A percentile compares a stretch with the other conserved stretches of the same genome.
phyloP scores from a whole-genome alignment of 441 rosid species.

The Populus hybrid region DNA sequence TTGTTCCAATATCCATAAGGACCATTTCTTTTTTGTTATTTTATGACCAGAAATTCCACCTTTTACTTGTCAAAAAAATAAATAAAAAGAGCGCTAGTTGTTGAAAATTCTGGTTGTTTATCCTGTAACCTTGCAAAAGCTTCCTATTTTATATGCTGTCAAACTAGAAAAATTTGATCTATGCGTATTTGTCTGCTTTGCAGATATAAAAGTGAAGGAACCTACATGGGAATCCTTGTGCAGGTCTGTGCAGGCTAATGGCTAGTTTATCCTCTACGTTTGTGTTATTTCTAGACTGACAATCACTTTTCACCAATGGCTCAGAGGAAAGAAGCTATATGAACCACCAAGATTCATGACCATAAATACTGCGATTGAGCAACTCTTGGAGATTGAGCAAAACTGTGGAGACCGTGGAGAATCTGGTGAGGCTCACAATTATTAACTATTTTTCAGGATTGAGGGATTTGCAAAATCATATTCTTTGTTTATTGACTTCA shows the following conservation, averaged over 20 bases:
- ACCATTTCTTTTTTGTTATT: neutral
- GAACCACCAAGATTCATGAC: constrained; percentile 90
- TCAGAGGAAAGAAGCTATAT: constrained; percentile 30
- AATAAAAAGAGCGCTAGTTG: neutral
- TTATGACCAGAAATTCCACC: neutral
- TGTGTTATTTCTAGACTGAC: neutral
- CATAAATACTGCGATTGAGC: constrained; percentile 80
- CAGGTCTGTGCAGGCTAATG: constrained; percentile 34
- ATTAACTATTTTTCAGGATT: neutral
- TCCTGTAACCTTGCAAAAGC: neutral
- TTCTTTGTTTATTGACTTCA: neutral
- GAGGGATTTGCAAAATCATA: neutral
- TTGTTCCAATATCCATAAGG: neutral
- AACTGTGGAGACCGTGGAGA: constrained; percentile 50
- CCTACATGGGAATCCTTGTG: constrained; percentile 87
- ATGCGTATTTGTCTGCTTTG: constrained; percentile 3
- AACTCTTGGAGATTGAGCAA: constrained; percentile 77
- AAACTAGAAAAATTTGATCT: neutral
- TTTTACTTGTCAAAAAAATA: neutral
- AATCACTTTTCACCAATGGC: neutral
- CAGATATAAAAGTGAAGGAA: constrained; percentile 93
- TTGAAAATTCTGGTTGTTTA: neutral
- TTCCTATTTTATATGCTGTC: constrained; percentile 1
- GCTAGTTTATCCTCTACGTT: neutral
- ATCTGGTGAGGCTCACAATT: constrained; percentile 40